Evolutionary conservation across 139 green algal genomes (phyloP).

Genomic region (Chlorella sorokiniana): DNA sequence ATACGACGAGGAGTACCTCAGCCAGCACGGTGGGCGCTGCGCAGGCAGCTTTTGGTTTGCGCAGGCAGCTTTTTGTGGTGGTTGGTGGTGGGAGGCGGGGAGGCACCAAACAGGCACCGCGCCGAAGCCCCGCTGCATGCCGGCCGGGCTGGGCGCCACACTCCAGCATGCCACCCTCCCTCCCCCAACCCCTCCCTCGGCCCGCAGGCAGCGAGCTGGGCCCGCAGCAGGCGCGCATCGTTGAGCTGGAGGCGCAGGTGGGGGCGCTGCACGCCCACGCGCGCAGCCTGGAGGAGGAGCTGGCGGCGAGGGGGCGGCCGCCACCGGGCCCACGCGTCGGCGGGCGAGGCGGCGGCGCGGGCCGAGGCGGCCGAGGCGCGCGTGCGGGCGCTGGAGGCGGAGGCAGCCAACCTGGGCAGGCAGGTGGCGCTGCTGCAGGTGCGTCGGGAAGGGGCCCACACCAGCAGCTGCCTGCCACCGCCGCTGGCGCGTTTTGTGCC

Average conservation of each 20-base stretch:
- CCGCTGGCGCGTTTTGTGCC: too few species aligned
- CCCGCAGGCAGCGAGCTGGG: slow-evolving; percentile 15
- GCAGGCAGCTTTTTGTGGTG: too few species aligned
- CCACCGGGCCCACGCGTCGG: background rate
- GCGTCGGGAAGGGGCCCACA: too few species aligned
- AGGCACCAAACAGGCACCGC: too few species aligned
- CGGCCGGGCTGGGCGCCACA: too few species aligned
- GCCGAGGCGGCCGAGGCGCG: slow-evolving; percentile 33
- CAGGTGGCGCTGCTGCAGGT: slow-evolving; percentile 31
- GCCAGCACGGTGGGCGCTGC: slow-evolving; percentile 8
- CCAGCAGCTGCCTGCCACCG: too few species aligned
- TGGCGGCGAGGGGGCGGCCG: slow-evolving; percentile 5
- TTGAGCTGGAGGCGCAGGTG: slow-evolving; percentile 45
- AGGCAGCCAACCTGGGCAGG: slow-evolving; percentile 33
- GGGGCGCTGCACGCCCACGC: slow-evolving; percentile 35
- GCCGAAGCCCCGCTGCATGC: too few species aligned
- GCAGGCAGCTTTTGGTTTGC: too few species aligned
- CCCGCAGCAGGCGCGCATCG: slow-evolving; percentile 36
- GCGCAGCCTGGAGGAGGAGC: slow-evolving; percentile 19
- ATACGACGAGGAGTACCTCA: slow-evolving; percentile 61
- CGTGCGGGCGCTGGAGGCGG: slow-evolving; percentile 23
- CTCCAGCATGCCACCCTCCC: too few species aligned
- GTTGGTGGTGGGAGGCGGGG: background rate
- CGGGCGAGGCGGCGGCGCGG: slow-evolving; percentile 15
- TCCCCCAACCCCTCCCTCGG: background rate